Conservation (phyloP, 2,329 filamentous ascomycete species). For the Penicillium aurantiogriseum region DNA sequence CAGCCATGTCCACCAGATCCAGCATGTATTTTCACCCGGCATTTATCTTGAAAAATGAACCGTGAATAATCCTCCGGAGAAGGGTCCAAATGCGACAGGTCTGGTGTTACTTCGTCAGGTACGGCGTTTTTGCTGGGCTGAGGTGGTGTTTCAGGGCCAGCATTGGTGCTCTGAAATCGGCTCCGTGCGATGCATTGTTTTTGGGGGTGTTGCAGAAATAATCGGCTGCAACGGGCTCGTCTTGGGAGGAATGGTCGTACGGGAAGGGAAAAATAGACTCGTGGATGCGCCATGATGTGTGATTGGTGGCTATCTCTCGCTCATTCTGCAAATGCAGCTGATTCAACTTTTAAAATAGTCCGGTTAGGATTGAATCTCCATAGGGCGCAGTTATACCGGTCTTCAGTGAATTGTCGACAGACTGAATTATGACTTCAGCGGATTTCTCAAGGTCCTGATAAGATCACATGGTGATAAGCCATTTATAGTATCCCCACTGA, state of each 20-base stretch:
- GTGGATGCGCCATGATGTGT: constrained; percentile 12
- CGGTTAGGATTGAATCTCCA: background rate
- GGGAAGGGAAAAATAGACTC: constrained; percentile 8
- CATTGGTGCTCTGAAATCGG: constrained; percentile 26
- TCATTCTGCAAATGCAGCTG: constrained; percentile 9
- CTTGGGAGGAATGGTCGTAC: constrained; percentile 15
- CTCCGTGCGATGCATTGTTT: constrained; percentile 7
- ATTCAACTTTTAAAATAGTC: background rate
- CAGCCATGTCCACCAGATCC: constrained; percentile 87
- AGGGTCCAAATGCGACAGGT: constrained; percentile 68
- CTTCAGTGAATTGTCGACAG: background rate
- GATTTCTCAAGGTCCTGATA: constrained; percentile 13
- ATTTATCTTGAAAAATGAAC: constrained; percentile 83
- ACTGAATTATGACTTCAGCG: constrained; percentile 9
- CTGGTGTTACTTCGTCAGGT: constrained; percentile 20
- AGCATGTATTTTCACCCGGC: constrained; percentile 71
- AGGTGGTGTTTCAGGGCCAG: constrained; percentile 2
- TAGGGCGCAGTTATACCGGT: background rate
- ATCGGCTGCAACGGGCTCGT: constrained; percentile 16
- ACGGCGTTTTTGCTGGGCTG: constrained; percentile 11
- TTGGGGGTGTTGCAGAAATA: constrained; percentile 6
- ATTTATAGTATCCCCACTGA: background rate
- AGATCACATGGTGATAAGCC: constrained; percentile 23
- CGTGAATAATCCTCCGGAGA: constrained; percentile 78
- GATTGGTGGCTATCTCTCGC: constrained; percentile 10